Evolutionary conservation across 768 basidiomycete genomes (phyloP), one percentile per base, ranked within the genome.

Genomic region (Lepiota subincarnata): DNA sequence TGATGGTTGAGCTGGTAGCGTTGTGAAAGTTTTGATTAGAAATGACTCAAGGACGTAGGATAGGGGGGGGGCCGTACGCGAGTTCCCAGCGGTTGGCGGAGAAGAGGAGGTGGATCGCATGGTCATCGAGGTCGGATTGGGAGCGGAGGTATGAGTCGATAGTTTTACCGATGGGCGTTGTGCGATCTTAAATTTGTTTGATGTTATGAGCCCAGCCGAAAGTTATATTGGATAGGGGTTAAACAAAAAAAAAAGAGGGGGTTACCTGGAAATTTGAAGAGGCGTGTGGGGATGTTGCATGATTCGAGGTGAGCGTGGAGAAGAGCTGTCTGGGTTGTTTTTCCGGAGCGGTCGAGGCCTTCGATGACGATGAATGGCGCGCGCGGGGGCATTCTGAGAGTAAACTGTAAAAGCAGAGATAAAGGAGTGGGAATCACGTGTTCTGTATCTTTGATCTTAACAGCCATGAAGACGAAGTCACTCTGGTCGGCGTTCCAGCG

Each of bases 21-120:
- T 22, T 48, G 37, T 41, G 22, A 20, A 14, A 52, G 44, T 10
- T 12, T 44, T n/a, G 11, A 22, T 48, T 18, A 24, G 34, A 18
- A 22, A 36, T 18, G 12, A 49, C n/a, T 18, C 8, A 24, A 7
- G 13, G 26, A 22, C 20, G 8, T 31, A 31, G 31, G 3, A 7
- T 31, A 8, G 6, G 31, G 11, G 20, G 26, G 13, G 5, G 5
- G 24, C 74, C 82, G 50, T 64, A 96, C 91, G 87, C 86, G 57
- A 88, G 81, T 66, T 98, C 95, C 97, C 97, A 98, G 34, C 96
- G 81, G 65, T 99, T 99, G 1, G 95, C 97, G 40, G 92, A 87
- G 75, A 99, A 98, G 52, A 99, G 80, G 2, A 98, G 82, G 65
- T 98, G 96, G 45, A 98, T 85, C 1, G 86, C 89, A 56, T 77